phyloP scores from a whole-genome alignment of 2,329 filamentous ascomycete species.

The Trichoderma guizhouense region DNA sequence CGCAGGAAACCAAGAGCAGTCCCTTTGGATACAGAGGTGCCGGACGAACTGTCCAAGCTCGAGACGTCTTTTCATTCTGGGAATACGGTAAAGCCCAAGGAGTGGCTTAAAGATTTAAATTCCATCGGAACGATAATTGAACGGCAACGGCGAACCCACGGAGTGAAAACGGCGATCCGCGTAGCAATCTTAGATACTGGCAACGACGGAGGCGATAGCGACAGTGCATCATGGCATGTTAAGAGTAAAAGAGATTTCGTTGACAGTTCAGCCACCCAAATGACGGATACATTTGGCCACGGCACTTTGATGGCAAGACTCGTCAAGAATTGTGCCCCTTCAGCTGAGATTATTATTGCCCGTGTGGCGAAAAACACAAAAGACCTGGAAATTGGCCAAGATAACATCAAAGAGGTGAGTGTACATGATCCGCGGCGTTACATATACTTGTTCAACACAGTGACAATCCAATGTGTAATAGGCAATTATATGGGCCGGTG shows the following conservation, averaged over 20 bases:
- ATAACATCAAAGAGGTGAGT: not conserved
- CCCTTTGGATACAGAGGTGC: not conserved
- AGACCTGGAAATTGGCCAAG: not conserved
- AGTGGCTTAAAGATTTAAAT: not conserved
- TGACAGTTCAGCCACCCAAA: not conserved
- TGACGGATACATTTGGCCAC: not conserved
- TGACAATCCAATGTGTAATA: not conserved
- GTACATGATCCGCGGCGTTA: fast-evolving
- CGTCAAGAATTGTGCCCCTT: not conserved
- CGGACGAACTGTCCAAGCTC: not conserved
- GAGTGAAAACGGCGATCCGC: not conserved
- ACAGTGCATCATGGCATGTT: not conserved
- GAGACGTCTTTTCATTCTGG: not conserved
- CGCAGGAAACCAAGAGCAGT: not conserved
- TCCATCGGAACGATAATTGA: too few species aligned
- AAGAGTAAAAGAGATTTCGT: not conserved
- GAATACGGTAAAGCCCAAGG: not conserved
- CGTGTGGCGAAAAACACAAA: not conserved
- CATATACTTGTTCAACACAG: fast-evolving
- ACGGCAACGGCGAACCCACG: too few species aligned
- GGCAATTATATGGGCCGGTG: conserved; percentile 25
- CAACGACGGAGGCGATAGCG: not conserved
- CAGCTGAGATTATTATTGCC: not conserved
- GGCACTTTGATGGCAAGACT: not conserved
- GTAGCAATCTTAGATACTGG: not conserved